Conservation (phyloP, 257 asterid genomes). For the Osmanthus fragrans region DNA sequence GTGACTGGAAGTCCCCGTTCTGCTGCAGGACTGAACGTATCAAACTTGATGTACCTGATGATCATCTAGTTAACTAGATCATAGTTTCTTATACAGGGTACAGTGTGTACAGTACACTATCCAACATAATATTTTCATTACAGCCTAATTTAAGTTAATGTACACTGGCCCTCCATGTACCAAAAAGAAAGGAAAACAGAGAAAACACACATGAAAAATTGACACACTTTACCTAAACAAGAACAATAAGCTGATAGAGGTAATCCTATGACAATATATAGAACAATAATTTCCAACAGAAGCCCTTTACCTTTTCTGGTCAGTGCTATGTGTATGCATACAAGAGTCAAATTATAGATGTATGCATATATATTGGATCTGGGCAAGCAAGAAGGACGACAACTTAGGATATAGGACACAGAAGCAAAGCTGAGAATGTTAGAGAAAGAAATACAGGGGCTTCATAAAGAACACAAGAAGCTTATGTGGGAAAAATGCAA, state of each 20-base stretch:
- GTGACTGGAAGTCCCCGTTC: conserved; percentile 95
- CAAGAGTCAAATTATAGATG: background rate
- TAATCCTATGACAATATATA: no score
- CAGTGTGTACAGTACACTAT: background rate
- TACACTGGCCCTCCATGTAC: background rate
- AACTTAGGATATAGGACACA: no score
- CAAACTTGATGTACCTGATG: conserved; percentile 92
- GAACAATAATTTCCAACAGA: no score
- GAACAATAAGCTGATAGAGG: no score
- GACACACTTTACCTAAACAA: no score
- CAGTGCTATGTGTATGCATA: no score
- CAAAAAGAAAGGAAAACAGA: background rate
- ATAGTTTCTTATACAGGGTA: background rate
- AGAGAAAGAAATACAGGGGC: background rate
- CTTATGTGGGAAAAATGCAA: background rate
- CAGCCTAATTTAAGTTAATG: background rate
- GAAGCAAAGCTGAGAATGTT: background rate
- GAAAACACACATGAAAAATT: background rate
- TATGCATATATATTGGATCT: background rate
- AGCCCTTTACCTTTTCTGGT: no score
- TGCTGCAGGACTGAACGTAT: conserved; percentile 93
- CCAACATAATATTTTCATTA: background rate
- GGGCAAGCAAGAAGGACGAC: background rate
- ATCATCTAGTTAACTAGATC: conserved; percentile 25
- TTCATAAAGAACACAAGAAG: background rate